These are phyloP conservation scores for Diaporthe helianthi DNA, from an alignment of 2,329 filamentous ascomycete genomes.

Conservation along the genomic window DNA sequence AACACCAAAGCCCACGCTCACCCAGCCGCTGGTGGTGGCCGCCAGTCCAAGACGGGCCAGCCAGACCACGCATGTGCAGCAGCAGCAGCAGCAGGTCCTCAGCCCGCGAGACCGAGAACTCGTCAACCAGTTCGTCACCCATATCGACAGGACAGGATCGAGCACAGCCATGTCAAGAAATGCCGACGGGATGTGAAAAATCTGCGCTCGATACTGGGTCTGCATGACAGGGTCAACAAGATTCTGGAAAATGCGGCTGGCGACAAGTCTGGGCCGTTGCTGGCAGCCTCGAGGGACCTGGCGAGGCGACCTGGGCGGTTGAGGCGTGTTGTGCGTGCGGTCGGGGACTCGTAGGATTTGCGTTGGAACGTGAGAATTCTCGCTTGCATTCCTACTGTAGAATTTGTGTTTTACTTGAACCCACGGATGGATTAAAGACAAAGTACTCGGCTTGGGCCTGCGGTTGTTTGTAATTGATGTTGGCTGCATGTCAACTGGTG, in stretches of 20 bases:
- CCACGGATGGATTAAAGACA: no score
- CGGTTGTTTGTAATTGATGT: background rate
- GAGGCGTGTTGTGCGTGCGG: background rate
- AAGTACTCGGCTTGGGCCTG: no score
- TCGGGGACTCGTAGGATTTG: background rate
- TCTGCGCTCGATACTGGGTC: background rate
- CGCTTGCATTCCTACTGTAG: no score
- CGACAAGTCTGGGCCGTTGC: fast-evolving
- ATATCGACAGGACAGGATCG: background rate
- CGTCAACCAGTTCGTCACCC: background rate
- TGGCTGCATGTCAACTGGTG: background rate
- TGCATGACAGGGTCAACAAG: background rate
- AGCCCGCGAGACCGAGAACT: background rate
- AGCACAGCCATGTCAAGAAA: background rate
- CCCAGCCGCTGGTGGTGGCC: background rate
- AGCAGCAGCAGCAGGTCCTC: no score
- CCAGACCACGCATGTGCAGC: no score
- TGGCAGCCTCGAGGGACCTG: background rate
- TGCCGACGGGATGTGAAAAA: background rate
- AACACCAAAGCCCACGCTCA: background rate
- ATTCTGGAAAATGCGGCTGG: background rate
- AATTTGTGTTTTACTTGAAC: no score
- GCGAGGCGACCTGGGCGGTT: background rate
- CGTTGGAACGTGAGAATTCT: no score
- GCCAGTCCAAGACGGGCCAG: background rate